Conservation (phyloP, 73 alveolate genomes). For the Uronychia binucleata region DNA sequence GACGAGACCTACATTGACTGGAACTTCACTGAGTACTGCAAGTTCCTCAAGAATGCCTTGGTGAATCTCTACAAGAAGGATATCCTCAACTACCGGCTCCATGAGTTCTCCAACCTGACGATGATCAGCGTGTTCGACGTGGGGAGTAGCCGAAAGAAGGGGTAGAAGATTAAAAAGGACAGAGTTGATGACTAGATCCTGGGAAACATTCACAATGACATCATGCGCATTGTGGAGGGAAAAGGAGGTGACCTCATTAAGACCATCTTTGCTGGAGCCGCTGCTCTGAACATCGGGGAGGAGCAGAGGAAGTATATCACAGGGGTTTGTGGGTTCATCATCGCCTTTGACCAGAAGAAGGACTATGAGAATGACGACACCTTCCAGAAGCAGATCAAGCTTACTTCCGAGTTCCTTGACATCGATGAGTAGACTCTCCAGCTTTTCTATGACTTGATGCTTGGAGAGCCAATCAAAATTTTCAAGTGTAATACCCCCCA, state of each 20-base stretch:
- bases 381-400: neutral
- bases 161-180: neutral
- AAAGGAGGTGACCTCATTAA: neutral
- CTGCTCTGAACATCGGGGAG: neutral
- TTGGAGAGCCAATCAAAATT: slow-evolving; percentile 23
- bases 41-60: neutral
- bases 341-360: neutral
- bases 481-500: slow-evolving; percentile 2
- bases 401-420: slow-evolving; percentile 8
- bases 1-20: neutral
- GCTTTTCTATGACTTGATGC: slow-evolving; percentile 8
- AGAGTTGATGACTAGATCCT: neutral
- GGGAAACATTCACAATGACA: neutral
- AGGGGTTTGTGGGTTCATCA: neutral
- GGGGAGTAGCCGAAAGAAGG: neutral
- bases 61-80: neutral
- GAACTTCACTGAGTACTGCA: neutral
- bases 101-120: neutral
- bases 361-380: neutral
- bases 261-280: neutral
- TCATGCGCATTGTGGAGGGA: neutral
- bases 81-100: neutral
- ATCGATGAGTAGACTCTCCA: slow-evolving; percentile 11
- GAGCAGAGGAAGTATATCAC: neutral
- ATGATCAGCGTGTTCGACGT: neutral